Evolutionary conservation across 129 eudicot genomes (phyloP), one percentile per base, ranked within the genome.

Genomic region (Deinandra increscens): DNA sequence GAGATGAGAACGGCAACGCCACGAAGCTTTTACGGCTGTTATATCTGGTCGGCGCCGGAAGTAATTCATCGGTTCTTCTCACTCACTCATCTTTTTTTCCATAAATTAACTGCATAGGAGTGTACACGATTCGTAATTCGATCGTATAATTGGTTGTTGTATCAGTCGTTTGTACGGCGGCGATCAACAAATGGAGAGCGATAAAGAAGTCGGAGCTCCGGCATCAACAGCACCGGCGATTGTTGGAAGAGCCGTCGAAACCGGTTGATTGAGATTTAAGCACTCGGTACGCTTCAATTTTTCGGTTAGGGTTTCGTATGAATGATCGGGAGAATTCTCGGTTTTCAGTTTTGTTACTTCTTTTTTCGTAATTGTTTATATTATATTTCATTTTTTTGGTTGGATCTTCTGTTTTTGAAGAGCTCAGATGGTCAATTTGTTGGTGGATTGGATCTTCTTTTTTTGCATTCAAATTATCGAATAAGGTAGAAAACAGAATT

Each of bases 31-130:
- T 59, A 22, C 87, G 89, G 17, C 81, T 85, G 54, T 43, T 85
- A 15, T 85, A 70, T 85, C 70, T 89, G 77, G 86, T 81, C 74
- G 96, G 89, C 79, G 96, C 92, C 72, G 92, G 91, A 77, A 70
- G 96, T 89, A 84, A 79, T 61, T 66, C 58, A 81, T 72, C 36
- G 17, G 56, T 20, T 44, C 10, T 66, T 26, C 13, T 22, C 36
- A 26, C 13, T 22, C 36, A 26, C 18, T 64, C 42, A 6, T 22
- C 37, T 18, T 34, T 43, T 11, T 15, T 48, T n/a, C 19, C 3
- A 2, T 43, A 43, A 43, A 43, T 43, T 43, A 12, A 49, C 0
- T 48, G 1, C n/a, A 48, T 15, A 17, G 56, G 13, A 49, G 6
- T 36, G 6, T 36, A 6, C 7, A 36, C 2, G 39, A 36, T 36